These are phyloP conservation scores for Aspergillus awamori DNA, from an alignment of 2,329 filamentous ascomycete species.

Conservation along the genomic window DNA sequence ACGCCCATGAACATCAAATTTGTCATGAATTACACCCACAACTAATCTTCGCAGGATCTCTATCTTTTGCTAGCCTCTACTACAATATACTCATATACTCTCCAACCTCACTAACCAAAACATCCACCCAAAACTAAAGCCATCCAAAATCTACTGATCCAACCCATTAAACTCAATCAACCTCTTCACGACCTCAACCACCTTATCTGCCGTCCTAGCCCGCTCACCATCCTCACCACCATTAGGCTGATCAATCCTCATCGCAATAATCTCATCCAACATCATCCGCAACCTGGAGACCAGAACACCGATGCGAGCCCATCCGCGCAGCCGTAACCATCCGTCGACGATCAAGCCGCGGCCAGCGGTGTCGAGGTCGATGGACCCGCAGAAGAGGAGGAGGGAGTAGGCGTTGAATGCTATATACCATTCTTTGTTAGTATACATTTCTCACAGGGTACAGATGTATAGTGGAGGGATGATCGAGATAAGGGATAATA, in stretches of 20 bases:
- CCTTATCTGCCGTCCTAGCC: constrained; percentile 40
- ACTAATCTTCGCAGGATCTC: not conserved
- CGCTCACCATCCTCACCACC: constrained; percentile 50
- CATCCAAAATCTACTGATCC: constrained; percentile 55
- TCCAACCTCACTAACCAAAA: not conserved
- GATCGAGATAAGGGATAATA: not conserved
- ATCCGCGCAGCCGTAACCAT: constrained; percentile 83
- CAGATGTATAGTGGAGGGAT: constrained; percentile 25
- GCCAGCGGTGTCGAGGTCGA: constrained; percentile 83
- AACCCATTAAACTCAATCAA: constrained; percentile 89
- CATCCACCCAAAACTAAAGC: not conserved
- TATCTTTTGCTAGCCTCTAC: not conserved
- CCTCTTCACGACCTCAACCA: constrained; percentile 75
- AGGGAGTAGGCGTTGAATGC: constrained; percentile 86
- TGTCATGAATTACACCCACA: not conserved
- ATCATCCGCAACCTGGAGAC: constrained; percentile 80
- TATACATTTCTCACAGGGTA: constrained; percentile 5
- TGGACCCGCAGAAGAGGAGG: constrained; percentile 82
- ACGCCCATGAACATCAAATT: not conserved
- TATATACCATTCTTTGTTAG: constrained; percentile 15
- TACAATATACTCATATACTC: not conserved
- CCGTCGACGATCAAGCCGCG: constrained; percentile 87
- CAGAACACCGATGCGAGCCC: constrained; percentile 91
- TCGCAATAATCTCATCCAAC: constrained; percentile 81
- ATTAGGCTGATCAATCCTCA: constrained; percentile 76